Evolutionary conservation across 352 stramenopile genomes (phyloP).

Genomic region (Phytophthora ohioensis): DNA sequence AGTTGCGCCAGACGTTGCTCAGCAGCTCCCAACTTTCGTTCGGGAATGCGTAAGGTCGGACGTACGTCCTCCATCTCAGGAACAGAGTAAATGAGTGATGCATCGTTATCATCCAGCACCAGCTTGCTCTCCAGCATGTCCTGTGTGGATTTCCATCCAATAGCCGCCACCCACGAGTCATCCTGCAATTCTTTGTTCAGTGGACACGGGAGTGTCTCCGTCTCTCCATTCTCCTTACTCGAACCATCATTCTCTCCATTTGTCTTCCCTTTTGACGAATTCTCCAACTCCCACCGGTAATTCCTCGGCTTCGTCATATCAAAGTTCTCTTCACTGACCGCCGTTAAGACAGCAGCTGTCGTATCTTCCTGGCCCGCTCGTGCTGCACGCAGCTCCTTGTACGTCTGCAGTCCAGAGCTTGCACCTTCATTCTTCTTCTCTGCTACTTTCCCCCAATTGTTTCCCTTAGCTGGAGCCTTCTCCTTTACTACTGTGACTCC

Average conservation of each 20-base stretch:
- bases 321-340: constrained; percentile 50
- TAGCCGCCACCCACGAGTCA: constrained; percentile 76
- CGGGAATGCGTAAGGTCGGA: constrained; percentile 83
- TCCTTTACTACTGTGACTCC: constrained; percentile 31
- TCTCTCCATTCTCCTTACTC: constrained; percentile 17
- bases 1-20: constrained; percentile 78
- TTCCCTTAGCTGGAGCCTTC: constrained; percentile 11
- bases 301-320: constrained; percentile 81
- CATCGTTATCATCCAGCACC: constrained; percentile 87
- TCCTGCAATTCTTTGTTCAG: constrained; percentile 79
- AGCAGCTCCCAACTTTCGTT: constrained; percentile 80
- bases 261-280: constrained; percentile 27
- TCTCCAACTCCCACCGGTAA: constrained; percentile 79
- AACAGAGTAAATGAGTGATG: constrained; percentile 78
- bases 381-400: constrained; percentile 45
- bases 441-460: not conserved
- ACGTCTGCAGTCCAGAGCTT: constrained; percentile 32
- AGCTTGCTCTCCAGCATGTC: constrained; percentile 87
- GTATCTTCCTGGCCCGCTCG: constrained; percentile 25
- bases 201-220: constrained; percentile 42
- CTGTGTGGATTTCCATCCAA: constrained; percentile 81
- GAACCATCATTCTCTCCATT: constrained; percentile 6
- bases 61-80: constrained; percentile 83
- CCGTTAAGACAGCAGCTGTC: not conserved
- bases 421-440: constrained; percentile 19